Conservation (phyloP, 139 green algal genomes). For the Asterochloris sp. region DNA sequence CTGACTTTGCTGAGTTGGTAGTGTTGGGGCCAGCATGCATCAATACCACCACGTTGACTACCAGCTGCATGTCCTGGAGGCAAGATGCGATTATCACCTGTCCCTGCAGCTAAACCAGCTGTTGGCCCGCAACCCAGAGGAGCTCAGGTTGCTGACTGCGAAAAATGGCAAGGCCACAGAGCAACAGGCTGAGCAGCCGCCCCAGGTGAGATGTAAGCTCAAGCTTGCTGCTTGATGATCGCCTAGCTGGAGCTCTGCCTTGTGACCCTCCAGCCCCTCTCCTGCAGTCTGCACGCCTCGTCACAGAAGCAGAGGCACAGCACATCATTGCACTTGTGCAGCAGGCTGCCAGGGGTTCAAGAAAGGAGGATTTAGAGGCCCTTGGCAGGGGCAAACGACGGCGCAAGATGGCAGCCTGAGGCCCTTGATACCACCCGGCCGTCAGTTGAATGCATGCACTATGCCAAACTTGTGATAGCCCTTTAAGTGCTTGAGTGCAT, state of each 20-base stretch:
- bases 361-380: no score
- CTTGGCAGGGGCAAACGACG: no score
- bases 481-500: no score
- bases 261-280: not conserved
- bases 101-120: conserved; percentile 39
- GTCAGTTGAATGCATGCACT: no score
- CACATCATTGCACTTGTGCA: no score
- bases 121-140: conserved; percentile 42
- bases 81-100: no score
- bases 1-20: not conserved
- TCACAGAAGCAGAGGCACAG: no score
- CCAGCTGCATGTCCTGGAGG: not conserved
- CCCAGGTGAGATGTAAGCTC: not conserved
- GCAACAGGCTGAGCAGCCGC: not conserved
- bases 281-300: no score
- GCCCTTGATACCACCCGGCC: no score
- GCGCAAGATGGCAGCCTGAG: no score
- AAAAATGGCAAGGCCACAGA: conserved; percentile 4
- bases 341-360: no score
- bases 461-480: no score
- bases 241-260: not conserved
- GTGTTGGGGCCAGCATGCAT: not conserved
- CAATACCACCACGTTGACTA: not conserved
- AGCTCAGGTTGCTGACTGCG: conserved; percentile 37
- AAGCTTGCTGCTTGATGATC: not conserved